A percentile compares a stretch with the other conserved stretches of the same genome.
Evolutionary conservation across 2,329 filamentous ascomycete species (phyloP).

Genomic region (Myriosclerotinia curreyana): DNA sequence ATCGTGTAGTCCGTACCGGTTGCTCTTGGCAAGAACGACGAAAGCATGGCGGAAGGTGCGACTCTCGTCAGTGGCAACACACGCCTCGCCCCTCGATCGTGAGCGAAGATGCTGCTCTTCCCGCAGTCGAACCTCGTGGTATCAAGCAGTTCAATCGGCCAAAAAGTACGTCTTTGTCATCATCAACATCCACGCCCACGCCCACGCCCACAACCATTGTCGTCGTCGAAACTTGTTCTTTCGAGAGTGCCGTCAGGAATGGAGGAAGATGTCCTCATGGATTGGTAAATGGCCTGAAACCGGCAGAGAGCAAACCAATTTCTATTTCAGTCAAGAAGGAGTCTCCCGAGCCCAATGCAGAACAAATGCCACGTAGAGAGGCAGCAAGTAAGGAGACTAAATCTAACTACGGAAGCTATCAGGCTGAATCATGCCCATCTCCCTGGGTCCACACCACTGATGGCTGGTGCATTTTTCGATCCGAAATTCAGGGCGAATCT

Average conservation of each 20-base stretch:
- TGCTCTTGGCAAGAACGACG: slow-evolving; percentile 11
- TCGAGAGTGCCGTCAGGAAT: background rate
- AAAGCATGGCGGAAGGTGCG: slow-evolving; percentile 1
- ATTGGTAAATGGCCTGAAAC: background rate
- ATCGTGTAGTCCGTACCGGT: background rate
- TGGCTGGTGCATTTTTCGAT: slow-evolving; percentile 1
- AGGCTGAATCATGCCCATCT: background rate
- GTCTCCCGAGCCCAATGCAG: background rate
- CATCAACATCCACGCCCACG: background rate
- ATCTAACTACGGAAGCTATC: background rate
- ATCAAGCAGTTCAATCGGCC: background rate
- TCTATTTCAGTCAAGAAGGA: background rate
- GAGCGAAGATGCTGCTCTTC: background rate
- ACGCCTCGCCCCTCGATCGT: background rate
- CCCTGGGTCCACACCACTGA: background rate
- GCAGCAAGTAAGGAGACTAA: background rate
- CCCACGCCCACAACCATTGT: no score
- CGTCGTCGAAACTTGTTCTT: background rate
- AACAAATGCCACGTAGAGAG: background rate
- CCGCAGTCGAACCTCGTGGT: background rate
- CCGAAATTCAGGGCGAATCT: no score
- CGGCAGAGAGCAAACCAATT: slow-evolving; percentile 6
- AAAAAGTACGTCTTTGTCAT: background rate
- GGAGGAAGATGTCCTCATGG: background rate
- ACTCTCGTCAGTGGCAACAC: background rate